Conservation (phyloP, 2,329 filamentous ascomycete species). For the Sarocladiaceae sp. region DNA sequence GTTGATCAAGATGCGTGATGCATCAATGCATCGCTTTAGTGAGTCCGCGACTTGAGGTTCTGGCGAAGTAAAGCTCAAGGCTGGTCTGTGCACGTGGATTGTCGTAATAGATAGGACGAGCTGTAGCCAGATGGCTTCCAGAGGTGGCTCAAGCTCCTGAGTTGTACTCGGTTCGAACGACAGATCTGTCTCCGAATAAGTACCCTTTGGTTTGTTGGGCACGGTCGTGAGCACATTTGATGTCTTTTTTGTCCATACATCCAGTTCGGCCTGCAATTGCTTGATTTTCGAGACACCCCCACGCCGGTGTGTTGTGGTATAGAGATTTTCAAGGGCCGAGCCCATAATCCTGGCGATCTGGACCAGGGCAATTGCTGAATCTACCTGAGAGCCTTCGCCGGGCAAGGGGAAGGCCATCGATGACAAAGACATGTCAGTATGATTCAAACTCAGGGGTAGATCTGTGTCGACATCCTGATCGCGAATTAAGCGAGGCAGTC, state of each 20-base stretch:
- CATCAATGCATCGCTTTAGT: conserved; percentile 15
- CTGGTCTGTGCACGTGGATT: conserved; percentile 20
- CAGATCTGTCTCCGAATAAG: not conserved
- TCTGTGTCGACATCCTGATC: too few relatives aligned
- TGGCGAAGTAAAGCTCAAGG: conserved; percentile 18
- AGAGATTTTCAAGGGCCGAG: conserved; percentile 18
- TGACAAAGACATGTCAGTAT: conserved; percentile 16
- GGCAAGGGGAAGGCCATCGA: conserved; percentile 20
- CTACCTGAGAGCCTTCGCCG: conserved; percentile 20
- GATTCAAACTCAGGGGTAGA: too few relatives aligned
- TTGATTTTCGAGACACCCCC: conserved; percentile 20
- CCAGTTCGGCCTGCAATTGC: conserved; percentile 19
- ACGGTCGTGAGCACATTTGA: conserved; percentile 11
- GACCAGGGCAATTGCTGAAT: conserved; percentile 19
- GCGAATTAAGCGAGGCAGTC: too few relatives aligned
- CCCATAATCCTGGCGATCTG: conserved; percentile 21
- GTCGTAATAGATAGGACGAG: conserved; percentile 17
- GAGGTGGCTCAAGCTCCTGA: conserved; percentile 1
- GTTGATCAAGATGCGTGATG: conserved; percentile 12
- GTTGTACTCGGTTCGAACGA: not conserved
- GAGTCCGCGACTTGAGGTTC: conserved; percentile 17
- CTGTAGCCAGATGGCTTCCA: conserved; percentile 13
- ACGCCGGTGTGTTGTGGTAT: conserved; percentile 20
- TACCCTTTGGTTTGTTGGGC: not conserved
- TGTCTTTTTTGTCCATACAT: conserved; percentile 17